Evolutionary conservation across 2,329 filamentous ascomycete species (phyloP).

Genomic region (Aspergillus ochraceoroseus): DNA sequence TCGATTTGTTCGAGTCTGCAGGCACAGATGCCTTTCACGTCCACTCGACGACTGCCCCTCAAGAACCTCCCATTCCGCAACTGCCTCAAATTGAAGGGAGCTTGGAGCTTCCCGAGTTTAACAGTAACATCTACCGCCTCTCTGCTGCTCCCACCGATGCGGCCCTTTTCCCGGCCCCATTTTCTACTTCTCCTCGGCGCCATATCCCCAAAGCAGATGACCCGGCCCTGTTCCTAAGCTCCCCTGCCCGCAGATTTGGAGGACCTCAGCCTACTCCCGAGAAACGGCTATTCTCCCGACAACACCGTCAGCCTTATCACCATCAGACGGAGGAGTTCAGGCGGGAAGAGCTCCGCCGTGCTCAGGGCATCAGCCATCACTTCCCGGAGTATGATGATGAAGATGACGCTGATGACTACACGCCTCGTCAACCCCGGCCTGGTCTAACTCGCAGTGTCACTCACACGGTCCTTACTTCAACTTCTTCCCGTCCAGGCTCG

Average conservation of each 20-base stretch:
- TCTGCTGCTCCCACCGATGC: conserved; percentile 32
- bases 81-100: conserved; percentile 35
- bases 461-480: conserved; percentile 34
- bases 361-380: conserved; percentile 29
- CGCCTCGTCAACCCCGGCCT: conserved; percentile 33
- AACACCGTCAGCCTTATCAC: conserved; percentile 44
- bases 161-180: conserved; percentile 41
- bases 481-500: conserved; percentile 29
- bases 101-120: conserved; percentile 34
- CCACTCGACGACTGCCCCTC: conserved; percentile 15
- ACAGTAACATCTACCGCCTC: conserved; percentile 26
- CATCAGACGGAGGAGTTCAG: conserved; percentile 48
- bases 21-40: conserved; percentile 19
- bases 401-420: conserved; percentile 35
- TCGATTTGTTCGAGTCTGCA: conserved; percentile 24
- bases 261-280: conserved; percentile 34
- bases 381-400: conserved; percentile 31
- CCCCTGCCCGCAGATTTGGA: conserved; percentile 47
- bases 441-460: conserved; percentile 41
- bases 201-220: conserved; percentile 41
- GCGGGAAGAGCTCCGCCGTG: conserved; percentile 39
- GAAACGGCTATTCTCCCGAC: conserved; percentile 25
- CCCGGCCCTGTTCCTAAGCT: conserved; percentile 46
- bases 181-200: conserved; percentile 44
- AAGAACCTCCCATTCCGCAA: conserved; percentile 31